Conservation (phyloP, 176 grass and related monocot genomes). For the Hyparrhenia diplandra region DNA sequence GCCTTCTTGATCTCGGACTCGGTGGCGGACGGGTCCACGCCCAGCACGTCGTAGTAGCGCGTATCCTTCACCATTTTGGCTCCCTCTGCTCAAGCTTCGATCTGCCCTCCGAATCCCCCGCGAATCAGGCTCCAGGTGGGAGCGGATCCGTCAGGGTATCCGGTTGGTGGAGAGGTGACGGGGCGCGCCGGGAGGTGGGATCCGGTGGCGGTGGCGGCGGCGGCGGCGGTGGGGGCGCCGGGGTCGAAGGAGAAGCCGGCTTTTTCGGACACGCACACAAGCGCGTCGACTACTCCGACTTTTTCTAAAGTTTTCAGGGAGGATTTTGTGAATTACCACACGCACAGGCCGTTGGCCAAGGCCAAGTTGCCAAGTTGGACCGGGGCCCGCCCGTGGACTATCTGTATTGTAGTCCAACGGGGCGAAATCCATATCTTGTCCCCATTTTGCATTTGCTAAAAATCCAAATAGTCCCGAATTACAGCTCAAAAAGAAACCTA, state of each 20-base stretch:
- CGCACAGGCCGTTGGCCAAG: neutral
- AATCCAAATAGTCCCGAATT: neutral
- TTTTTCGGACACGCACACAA: constrained; percentile 32
- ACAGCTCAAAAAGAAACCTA: neutral
- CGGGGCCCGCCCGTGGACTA: neutral
- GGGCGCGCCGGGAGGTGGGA: neutral
- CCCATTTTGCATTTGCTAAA: neutral
- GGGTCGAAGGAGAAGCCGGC: constrained; percentile 10
- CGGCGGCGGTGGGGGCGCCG: constrained; percentile 8
- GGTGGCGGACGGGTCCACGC: constrained; percentile 60
- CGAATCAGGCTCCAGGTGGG: neutral
- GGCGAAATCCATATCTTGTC: neutral
- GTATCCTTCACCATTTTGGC: constrained; percentile 87
- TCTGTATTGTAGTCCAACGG: neutral
- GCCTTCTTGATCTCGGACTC: constrained; percentile 98
- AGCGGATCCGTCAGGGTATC: neutral
- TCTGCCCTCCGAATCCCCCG: neutral
- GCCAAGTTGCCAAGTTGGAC: constrained; percentile 22
- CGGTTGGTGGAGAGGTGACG: neutral
- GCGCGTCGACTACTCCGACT: constrained; percentile 25
- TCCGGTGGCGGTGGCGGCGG: neutral
- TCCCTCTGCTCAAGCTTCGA: neutral
- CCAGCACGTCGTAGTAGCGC: constrained; percentile 89
- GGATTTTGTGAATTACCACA: constrained; percentile 20
- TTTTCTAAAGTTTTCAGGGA: neutral